Evolutionary conservation across 768 basidiomycete genomes (phyloP).

Genomic region (Collybia mongolica): DNA sequence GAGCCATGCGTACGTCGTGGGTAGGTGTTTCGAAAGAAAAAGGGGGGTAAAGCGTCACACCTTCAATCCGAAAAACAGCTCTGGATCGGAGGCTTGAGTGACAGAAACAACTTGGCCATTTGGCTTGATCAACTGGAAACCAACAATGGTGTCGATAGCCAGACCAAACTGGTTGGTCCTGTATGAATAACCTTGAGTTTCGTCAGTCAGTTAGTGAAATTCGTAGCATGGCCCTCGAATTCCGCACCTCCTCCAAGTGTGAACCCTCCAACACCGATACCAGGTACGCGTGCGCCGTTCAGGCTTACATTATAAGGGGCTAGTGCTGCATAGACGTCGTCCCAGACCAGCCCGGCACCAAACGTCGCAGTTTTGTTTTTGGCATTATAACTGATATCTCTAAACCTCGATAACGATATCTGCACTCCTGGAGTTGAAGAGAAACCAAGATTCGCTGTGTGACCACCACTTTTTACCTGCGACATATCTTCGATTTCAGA

Average conservation of each 20-base stretch:
- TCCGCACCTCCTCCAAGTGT: constrained; percentile 52
- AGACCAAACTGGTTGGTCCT: constrained; percentile 61
- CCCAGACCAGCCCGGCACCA: constrained; percentile 58
- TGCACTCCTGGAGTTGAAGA: constrained; percentile 62
- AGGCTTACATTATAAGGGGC: constrained; percentile 49
- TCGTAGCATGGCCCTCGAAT: constrained; percentile 35
- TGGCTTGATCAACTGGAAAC: constrained; percentile 57
- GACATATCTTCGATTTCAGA: too few species aligned
- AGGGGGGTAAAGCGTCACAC: constrained; percentile 13
- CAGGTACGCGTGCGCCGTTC: constrained; percentile 56
- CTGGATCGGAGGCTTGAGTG: constrained; percentile 29
- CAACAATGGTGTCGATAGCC: constrained; percentile 53
- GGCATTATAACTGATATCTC: constrained; percentile 40
- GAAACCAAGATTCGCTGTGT: constrained; percentile 52
- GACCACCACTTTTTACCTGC: constrained; percentile 54
- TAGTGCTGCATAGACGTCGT: constrained; percentile 58
- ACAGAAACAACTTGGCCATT: constrained; percentile 42
- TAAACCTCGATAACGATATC: constrained; percentile 53
- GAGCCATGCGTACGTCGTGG: not conserved
- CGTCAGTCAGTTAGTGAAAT: constrained; percentile 27
- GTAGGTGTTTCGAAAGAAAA: not conserved
- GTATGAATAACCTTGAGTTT: constrained; percentile 57
- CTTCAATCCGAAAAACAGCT: constrained; percentile 43
- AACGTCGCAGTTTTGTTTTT: constrained; percentile 36
- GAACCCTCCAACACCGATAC: constrained; percentile 62